These are phyloP conservation scores for Strobilomyces echinocephalus DNA, from an alignment of 768 basidiomycete species.

Conservation along the genomic window DNA sequence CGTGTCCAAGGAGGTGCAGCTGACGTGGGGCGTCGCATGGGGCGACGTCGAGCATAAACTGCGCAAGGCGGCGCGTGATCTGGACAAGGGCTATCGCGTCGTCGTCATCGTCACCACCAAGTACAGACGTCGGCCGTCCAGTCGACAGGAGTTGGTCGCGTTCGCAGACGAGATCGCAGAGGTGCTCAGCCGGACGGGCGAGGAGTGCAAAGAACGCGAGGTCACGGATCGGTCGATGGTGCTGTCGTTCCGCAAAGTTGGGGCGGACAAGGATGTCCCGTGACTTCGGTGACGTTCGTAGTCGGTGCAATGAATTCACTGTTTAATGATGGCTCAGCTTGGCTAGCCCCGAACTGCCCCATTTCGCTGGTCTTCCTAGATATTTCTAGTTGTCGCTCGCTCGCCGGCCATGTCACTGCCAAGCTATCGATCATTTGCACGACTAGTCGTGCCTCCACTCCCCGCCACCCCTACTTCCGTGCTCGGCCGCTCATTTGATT, in stretches of 20 bases:
- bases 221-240: conserved; percentile 34
- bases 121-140: conserved; percentile 36
- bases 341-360: too few species aligned
- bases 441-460: too few species aligned
- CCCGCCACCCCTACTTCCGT: too few species aligned
- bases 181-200: conserved; percentile 43
- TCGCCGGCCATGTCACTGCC: too few species aligned
- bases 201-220: conserved; percentile 48
- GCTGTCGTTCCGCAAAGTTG: conserved; percentile 40
- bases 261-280: not conserved
- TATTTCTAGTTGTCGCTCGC: too few species aligned
- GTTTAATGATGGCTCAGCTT: too few species aligned
- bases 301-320: too few species aligned
- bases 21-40: conserved; percentile 60
- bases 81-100: conserved; percentile 58
- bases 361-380: too few species aligned
- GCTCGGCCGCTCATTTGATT: too few species aligned
- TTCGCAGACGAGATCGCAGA: conserved; percentile 30
- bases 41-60: conserved; percentile 67
- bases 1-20: conserved; percentile 61
- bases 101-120: conserved; percentile 53
- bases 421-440: too few species aligned
- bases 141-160: conserved; percentile 36
- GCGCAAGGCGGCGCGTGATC: conserved; percentile 48
- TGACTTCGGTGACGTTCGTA: conserved; percentile 1